phyloP scores from a whole-genome alignment of 331 rosid genomes.

The Erythrophleum ivorense region DNA sequence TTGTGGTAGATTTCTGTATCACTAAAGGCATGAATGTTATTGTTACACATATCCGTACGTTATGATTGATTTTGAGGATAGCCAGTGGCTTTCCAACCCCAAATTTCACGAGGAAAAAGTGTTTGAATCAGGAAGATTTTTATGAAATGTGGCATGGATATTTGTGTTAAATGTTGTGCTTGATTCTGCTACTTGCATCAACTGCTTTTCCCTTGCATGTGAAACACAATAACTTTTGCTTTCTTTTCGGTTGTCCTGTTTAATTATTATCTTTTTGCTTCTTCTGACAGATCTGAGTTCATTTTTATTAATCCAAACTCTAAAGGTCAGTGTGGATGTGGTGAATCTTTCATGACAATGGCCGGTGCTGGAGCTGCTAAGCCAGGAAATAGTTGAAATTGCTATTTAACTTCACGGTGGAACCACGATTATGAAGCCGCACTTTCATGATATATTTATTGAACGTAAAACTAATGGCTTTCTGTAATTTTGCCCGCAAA shows the following conservation, averaged over 20 bases:
- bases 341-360: constrained; percentile 95
- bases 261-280: background rate
- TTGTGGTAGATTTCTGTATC: constrained; percentile 3
- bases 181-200: background rate
- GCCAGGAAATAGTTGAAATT: constrained; percentile 44
- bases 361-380: constrained; percentile 54
- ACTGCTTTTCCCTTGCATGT: constrained; percentile 5
- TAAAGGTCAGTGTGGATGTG: constrained; percentile 97
- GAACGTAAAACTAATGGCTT: background rate
- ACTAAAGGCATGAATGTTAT: constrained; percentile 1
- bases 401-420: constrained; percentile 7
- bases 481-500: constrained; percentile 12
- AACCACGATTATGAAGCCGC: background rate
- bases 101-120: background rate
- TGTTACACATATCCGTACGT: background rate
- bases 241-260: constrained; percentile 14
- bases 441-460: background rate
- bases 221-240: constrained; percentile 6
- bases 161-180: background rate
- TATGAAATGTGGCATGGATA: background rate
- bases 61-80: background rate
- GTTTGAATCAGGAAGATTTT: background rate
- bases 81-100: background rate
- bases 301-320: constrained; percentile 93
- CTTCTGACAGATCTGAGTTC: constrained; percentile 77